A percentile compares a stretch with the other conserved stretches of the same genome.
These are phyloP conservation scores for Sphenostylis stenocarpa DNA, from an alignment of 306 rosid genomes.

Conservation along the genomic window DNA sequence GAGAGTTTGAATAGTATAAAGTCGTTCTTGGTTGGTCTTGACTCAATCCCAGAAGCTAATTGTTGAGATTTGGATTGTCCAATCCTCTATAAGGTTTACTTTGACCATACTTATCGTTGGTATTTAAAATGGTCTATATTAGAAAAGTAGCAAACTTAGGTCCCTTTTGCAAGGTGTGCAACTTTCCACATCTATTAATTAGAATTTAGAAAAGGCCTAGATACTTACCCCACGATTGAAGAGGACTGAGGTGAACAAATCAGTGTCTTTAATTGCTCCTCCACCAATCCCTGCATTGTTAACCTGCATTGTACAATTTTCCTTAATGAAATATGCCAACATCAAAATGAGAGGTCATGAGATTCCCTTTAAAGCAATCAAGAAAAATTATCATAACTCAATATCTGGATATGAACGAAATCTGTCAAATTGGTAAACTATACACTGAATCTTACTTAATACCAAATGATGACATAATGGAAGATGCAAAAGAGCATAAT, in stretches of 20 bases:
- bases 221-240: background rate
- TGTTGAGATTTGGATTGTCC: too few relatives aligned
- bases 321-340: conserved; percentile 3
- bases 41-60: too few relatives aligned
- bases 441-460: background rate
- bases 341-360: background rate
- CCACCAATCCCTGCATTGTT: conserved; percentile 59
- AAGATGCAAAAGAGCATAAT: background rate
- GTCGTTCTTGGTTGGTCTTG: too few relatives aligned
- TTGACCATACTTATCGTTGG: too few relatives aligned
- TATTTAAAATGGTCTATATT: background rate
- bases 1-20: background rate
- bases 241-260: background rate
- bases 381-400: background rate
- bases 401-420: background rate
- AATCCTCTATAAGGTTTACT: too few relatives aligned
- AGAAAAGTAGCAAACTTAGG: background rate
- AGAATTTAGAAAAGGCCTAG: background rate
- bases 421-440: background rate
- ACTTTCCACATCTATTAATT: background rate
- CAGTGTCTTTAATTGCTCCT: background rate
- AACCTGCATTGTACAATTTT: conserved; percentile 28
- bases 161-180: background rate
- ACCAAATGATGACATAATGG: background rate
- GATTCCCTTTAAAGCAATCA: background rate